Conservation (phyloP, 371 early-diverging fungal species). For the Lichtheimia hyalospora region DNA sequence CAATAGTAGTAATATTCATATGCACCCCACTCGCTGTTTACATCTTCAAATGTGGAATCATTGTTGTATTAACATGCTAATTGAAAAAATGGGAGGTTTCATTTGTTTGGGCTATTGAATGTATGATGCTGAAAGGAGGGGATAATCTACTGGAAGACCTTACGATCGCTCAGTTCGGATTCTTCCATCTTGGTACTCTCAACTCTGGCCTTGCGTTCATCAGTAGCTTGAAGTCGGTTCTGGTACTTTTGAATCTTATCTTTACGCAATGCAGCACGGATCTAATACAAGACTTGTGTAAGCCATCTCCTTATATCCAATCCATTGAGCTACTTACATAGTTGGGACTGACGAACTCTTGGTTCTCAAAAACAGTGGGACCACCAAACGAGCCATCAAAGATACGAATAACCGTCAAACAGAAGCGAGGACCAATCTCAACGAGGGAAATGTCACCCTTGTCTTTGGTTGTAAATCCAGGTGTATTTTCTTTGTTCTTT, state of each 20-base stretch:
- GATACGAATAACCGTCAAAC: conserved; percentile 87
- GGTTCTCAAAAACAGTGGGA: conserved; percentile 86
- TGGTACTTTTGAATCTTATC: conserved; percentile 59
- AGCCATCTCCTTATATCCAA: neutral
- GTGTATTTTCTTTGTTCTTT: conserved; percentile 56
- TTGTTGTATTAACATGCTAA: too few relatives aligned
- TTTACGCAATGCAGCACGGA: conserved; percentile 44
- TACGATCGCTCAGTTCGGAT: conserved; percentile 52
- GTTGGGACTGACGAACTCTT: conserved; percentile 83
- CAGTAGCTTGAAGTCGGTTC: conserved; percentile 45
- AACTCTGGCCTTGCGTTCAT: conserved; percentile 49
- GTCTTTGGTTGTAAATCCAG: conserved; percentile 49
- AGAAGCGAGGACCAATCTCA: conserved; percentile 98
- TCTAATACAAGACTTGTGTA: conserved; percentile 7
- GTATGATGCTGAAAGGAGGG: too few relatives aligned
- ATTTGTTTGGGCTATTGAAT: too few relatives aligned
- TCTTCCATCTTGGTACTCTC: conserved; percentile 54
- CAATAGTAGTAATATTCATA: too few relatives aligned
- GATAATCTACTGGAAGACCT: conserved; percentile 51
- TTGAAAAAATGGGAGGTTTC: too few relatives aligned
- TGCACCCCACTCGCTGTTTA: too few relatives aligned
- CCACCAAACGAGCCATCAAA: conserved; percentile 96
- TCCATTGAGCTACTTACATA: conserved; percentile 36
- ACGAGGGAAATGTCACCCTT: conserved; percentile 79
- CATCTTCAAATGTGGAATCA: too few relatives aligned